Conservation (phyloP, 108 stramenopile genomes). For the Nannochloropsis oceanica region DNA sequence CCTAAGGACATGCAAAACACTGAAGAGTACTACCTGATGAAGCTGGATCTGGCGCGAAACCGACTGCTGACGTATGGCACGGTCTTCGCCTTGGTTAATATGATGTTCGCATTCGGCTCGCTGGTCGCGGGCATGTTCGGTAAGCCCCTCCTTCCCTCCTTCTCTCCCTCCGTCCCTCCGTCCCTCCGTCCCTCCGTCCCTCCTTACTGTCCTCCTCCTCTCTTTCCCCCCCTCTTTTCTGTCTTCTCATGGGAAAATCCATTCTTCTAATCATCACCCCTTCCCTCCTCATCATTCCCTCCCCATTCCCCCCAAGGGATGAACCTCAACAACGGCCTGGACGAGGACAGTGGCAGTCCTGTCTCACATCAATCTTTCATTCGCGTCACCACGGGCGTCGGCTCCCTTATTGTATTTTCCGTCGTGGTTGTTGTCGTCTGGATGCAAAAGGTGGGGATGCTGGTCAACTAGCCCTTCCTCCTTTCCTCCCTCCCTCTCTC, state of each 20-base stretch:
- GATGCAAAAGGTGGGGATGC: background rate
- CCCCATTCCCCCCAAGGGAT: background rate
- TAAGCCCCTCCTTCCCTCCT: background rate
- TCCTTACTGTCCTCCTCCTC: background rate
- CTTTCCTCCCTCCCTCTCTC: background rate
- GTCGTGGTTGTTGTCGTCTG: background rate
- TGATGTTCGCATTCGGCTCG: conserved; percentile 13
- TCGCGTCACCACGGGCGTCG: background rate
- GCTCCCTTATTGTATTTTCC: background rate
- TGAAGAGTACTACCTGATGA: conserved; percentile 19
- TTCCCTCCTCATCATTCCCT: background rate
- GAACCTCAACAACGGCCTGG: background rate
- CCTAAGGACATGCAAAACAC: conserved; percentile 1
- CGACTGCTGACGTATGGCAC: conserved; percentile 17
- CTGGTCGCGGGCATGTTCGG: conserved; percentile 26
- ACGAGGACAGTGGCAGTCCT: background rate
- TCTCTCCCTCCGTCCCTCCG: background rate
- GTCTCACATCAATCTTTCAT: background rate
- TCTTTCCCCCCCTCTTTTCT: background rate
- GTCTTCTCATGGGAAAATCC: no score
- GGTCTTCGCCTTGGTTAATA: conserved; percentile 17
- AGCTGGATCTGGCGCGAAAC: conserved; percentile 31
- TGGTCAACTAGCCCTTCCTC: background rate
- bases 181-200: background rate
- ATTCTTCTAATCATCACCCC: background rate